A percentile compares a stretch with the other conserved stretches of the same genome.
Conservation (phyloP, 2,329 filamentous ascomycete species). For the Neofusicoccum parvum region DNA sequence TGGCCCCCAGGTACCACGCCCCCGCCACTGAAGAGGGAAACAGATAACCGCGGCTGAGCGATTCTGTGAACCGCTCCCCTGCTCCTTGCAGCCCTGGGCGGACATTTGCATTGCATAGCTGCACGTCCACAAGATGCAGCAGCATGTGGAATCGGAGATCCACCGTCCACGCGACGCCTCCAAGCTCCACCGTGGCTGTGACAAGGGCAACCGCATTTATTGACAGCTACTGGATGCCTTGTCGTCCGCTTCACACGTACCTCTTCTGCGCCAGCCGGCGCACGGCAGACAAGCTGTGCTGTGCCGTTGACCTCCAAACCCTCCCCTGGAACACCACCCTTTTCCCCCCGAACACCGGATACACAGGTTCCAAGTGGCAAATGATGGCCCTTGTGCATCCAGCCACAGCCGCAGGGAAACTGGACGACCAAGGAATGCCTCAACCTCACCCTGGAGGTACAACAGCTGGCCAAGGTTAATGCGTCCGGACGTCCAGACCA, state of each 20-base stretch:
- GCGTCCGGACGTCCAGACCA: neutral
- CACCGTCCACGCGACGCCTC: slow-evolving; percentile 11
- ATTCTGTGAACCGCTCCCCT: neutral
- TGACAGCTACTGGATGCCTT: slow-evolving; percentile 6
- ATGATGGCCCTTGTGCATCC: slow-evolving; percentile 9
- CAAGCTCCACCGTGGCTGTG: slow-evolving; percentile 6
- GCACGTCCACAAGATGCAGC: slow-evolving; percentile 14
- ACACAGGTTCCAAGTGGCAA: slow-evolving; percentile 2
- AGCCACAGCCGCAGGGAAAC: neutral
- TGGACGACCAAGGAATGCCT: neutral
- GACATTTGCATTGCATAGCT: slow-evolving; percentile 3
- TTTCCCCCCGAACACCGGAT: neutral
- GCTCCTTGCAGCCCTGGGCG: slow-evolving; percentile 15
- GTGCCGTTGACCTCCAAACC: neutral
- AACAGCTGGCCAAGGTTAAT: neutral
- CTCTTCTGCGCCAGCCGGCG: neutral
- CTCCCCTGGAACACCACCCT: neutral
- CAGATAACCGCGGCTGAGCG: slow-evolving; percentile 12
- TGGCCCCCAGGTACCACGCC: slow-evolving; percentile 10
- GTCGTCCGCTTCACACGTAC: neutral
- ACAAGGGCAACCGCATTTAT: neutral
- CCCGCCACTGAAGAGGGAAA: neutral
- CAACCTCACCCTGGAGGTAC: neutral
- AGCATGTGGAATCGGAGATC: slow-evolving; percentile 13
- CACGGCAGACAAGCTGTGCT: slow-evolving; percentile 5